These are phyloP conservation scores for Globisporangium echinulatum DNA, from an alignment of 352 stramenopile genomes.

Conservation along the genomic window DNA sequence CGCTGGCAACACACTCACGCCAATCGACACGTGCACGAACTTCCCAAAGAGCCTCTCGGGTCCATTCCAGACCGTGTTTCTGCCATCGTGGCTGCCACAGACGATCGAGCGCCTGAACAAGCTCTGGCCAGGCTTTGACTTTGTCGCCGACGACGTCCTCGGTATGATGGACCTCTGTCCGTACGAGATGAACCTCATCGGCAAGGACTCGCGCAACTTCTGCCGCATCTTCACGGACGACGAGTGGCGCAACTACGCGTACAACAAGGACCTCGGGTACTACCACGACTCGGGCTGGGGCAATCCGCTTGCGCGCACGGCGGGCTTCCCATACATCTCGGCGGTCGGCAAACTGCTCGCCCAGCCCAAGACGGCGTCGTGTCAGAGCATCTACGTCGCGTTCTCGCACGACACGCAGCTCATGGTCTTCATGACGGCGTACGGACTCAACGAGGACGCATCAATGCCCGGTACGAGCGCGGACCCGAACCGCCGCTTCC, in stretches of 20 bases:
- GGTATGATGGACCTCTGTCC: constrained; percentile 55
- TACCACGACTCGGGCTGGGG: constrained; percentile 47
- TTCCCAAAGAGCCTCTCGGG: constrained; percentile 32
- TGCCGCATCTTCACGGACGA: constrained; percentile 48
- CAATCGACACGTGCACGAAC: constrained; percentile 42
- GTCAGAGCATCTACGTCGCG: constrained; percentile 44
- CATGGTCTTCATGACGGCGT: constrained; percentile 36
- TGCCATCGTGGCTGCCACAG: constrained; percentile 6
- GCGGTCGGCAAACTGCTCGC: constrained; percentile 34
- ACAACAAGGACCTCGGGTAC: constrained; percentile 50
- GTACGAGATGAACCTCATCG: constrained; percentile 45
- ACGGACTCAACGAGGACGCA: constrained; percentile 38
- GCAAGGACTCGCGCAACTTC: constrained; percentile 33
- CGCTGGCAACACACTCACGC: constrained; percentile 43
- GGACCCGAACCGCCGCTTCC: constrained; percentile 29
- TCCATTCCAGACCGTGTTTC: constrained; percentile 6
- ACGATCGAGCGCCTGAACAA: constrained; percentile 21
- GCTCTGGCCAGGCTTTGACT: constrained; percentile 32
- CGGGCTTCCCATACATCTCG: constrained; percentile 34
- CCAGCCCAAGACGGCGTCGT: constrained; percentile 34
- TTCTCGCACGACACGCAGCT: constrained; percentile 56
- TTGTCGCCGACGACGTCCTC: constrained; percentile 25
- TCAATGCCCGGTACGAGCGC: constrained; percentile 29
- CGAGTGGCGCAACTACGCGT: constrained; percentile 45
- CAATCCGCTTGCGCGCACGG: constrained; percentile 32